A percentile compares a stretch with the other conserved stretches of the same genome.
Evolutionary conservation across 805 yeast genomes (phyloP).

Genomic region (Lipomyces starkeyi): DNA sequence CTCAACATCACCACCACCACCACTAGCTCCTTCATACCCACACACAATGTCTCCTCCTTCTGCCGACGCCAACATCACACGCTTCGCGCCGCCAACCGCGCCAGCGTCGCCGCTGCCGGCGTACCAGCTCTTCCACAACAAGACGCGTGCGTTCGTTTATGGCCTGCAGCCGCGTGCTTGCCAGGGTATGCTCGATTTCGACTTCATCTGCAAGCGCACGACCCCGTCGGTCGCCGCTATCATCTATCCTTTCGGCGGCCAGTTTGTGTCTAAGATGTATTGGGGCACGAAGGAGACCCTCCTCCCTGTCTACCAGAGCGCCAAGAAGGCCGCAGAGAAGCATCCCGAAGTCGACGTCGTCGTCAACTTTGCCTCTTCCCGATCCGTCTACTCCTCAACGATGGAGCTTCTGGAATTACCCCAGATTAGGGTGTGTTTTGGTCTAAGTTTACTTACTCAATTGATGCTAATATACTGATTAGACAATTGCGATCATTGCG

Average conservation of each 20-base stretch:
- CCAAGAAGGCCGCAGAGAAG: slow-evolving; percentile 50
- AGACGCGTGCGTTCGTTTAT: slow-evolving; percentile 54
- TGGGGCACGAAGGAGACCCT: slow-evolving; percentile 58
- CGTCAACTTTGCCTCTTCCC: slow-evolving; percentile 55
- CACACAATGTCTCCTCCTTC: slow-evolving; percentile 10
- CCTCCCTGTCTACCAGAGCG: slow-evolving; percentile 54
- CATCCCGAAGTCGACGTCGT: slow-evolving; percentile 58
- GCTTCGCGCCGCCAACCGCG: slow-evolving; percentile 44
- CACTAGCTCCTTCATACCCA: not conserved
- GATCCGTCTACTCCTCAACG: slow-evolving; percentile 55
- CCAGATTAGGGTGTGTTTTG: slow-evolving; percentile 45
- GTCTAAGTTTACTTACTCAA: not conserved
- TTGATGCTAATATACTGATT: slow-evolving; percentile 3
- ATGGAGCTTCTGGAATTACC: slow-evolving; percentile 56
- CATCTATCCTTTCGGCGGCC: slow-evolving; percentile 56
- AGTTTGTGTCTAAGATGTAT: slow-evolving; percentile 54
- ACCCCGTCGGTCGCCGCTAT: slow-evolving; percentile 56
- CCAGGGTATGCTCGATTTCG: slow-evolving; percentile 58
- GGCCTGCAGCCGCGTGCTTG: slow-evolving; percentile 56
- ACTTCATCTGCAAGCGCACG: slow-evolving; percentile 53
- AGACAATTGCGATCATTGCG: slow-evolving; percentile 56
- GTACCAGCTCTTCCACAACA: slow-evolving; percentile 51
- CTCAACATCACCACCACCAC: slow-evolving; percentile 6
- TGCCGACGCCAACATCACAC: slow-evolving; percentile 41
- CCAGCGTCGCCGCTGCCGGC: slow-evolving; percentile 42